A percentile compares a stretch with the other conserved stretches of the same genome.
Conservation (phyloP, 192 early-diverging fungal genomes). For the Entophlyctis luteolus region DNA sequence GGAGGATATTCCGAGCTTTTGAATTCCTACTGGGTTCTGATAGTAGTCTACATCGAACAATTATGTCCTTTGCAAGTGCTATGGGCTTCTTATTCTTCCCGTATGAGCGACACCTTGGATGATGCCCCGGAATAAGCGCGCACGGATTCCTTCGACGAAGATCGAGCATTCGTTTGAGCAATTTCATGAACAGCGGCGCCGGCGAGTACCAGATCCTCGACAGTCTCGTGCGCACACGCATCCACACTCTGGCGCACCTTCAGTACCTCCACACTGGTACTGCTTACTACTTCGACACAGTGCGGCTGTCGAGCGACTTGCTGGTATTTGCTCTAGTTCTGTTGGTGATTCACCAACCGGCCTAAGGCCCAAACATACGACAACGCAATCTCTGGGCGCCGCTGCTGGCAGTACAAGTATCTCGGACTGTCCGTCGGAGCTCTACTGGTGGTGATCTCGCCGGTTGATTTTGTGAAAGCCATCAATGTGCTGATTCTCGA, state of each 20-base stretch:
- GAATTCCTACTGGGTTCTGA: no score
- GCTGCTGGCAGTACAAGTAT: constrained; percentile 34
- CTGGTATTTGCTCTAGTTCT: not conserved
- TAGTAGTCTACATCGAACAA: no score
- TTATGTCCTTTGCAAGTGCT: no score
- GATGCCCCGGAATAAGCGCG: no score
- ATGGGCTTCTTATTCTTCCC: no score
- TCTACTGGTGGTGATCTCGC: constrained; percentile 28
- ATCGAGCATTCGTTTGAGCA: no score
- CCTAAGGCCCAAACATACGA: constrained; percentile 21
- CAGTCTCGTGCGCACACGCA: constrained; percentile 15
- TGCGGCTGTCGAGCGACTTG: constrained; percentile 18
- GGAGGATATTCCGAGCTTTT: no score
- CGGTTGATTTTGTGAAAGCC: constrained; percentile 35
- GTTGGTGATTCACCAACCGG: not conserved
- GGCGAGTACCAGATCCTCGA: not conserved
- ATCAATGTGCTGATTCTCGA: constrained; percentile 35
- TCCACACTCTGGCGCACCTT: constrained; percentile 17
- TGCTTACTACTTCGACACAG: constrained; percentile 22
- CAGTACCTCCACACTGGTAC: constrained; percentile 23
- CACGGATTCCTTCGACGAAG: no score
- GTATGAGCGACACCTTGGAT: no score
- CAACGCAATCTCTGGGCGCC: constrained; percentile 2
- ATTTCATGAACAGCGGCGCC: not conserved
- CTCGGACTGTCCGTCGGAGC: constrained; percentile 36